Conservation (phyloP, 106 monocot species). For the Platanthera zijinensis region DNA sequence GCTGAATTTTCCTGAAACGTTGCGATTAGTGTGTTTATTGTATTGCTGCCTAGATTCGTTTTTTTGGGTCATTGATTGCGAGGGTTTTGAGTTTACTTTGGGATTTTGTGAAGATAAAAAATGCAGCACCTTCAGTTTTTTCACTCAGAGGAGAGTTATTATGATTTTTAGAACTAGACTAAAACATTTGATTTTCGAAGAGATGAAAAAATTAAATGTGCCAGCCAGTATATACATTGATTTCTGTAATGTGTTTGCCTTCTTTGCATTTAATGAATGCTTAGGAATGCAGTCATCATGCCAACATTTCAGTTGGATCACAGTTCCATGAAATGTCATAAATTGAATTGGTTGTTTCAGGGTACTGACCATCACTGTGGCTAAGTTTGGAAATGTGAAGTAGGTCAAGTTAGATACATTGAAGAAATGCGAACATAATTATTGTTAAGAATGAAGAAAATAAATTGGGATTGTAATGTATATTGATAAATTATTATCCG, state of each 20-base stretch:
- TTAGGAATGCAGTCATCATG: background rate
- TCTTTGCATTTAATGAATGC: background rate
- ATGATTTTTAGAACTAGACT: background rate
- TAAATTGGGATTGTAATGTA: background rate
- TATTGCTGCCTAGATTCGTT: background rate
- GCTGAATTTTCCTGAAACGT: background rate
- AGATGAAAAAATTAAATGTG: background rate
- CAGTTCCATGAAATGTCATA: background rate
- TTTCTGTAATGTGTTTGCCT: background rate
- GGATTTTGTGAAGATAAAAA: background rate
- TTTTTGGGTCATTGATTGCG: background rate
- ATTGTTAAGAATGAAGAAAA: background rate
- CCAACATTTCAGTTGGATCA: background rate
- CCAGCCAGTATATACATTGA: background rate
- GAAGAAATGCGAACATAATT: background rate
- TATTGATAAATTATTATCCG: background rate
- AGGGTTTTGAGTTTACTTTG: background rate
- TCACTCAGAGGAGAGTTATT: background rate
- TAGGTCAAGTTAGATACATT: background rate
- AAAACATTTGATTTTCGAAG: background rate
- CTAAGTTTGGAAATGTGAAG: background rate
- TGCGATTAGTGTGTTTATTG: background rate
- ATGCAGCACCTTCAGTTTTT: background rate
- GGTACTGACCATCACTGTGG: too few relatives aligned
- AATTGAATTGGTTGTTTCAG: too few relatives aligned